These are phyloP conservation scores for Cyberlindnera petersonii DNA, from an alignment of 805 yeast genomes.

Conservation along the genomic window DNA sequence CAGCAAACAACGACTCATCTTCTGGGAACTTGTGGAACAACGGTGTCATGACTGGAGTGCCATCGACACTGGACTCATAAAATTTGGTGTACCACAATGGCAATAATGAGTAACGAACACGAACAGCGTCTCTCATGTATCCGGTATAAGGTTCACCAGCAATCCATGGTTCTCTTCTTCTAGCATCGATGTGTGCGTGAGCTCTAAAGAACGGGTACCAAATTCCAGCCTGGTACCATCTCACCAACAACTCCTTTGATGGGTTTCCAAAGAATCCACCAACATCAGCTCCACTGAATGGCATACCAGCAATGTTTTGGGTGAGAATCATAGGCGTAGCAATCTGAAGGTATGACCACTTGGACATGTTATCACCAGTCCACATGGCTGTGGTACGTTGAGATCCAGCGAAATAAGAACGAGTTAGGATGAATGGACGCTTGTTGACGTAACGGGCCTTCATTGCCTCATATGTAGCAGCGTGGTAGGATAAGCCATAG, in stretches of 20 bases:
- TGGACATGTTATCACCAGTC: slow-evolving; percentile 96
- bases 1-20: slow-evolving; percentile 43
- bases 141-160: slow-evolving; percentile 70
- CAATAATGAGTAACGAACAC: slow-evolving; percentile 67
- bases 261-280: slow-evolving; percentile 97
- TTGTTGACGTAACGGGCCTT: slow-evolving; percentile 44
- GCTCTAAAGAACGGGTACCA: slow-evolving; percentile 97
- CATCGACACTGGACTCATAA: slow-evolving; percentile 53
- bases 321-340: slow-evolving; percentile 89
- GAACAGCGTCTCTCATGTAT: slow-evolving; percentile 64
- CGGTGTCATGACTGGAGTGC: slow-evolving; percentile 71
- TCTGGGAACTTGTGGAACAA: slow-evolving; percentile 54
- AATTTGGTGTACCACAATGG: slow-evolving; percentile 82
- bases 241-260: slow-evolving; percentile 64
- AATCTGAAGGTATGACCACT: slow-evolving; percentile 78
- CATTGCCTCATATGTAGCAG: slow-evolving; percentile 71
- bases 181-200: slow-evolving; percentile 93
- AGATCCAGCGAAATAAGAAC: slow-evolving; percentile 87
- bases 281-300: slow-evolving; percentile 93
- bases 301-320: slow-evolving; percentile 77
- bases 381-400: slow-evolving; percentile 91
- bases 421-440: slow-evolving; percentile 84
- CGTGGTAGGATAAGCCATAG: slow-evolving; percentile 76
- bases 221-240: slow-evolving; percentile 96
- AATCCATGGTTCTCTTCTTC: slow-evolving; percentile 91